Evolutionary conservation across 305 asterid genomes (phyloP).

Genomic region (Fraxinus dipetala): DNA sequence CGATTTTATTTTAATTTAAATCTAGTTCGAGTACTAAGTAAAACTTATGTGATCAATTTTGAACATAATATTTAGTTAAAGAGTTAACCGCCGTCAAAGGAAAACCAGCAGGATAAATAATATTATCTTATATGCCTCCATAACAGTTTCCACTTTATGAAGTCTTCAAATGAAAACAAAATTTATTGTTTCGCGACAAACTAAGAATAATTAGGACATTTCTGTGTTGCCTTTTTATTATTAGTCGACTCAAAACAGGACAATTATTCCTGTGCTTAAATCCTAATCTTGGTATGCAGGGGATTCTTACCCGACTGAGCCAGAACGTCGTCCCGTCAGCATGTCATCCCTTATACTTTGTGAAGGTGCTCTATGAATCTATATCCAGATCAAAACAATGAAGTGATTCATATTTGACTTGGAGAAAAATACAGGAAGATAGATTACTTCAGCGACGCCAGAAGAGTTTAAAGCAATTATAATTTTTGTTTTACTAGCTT

Average conservation of each 20-base stretch:
- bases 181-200: not conserved
- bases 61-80: not conserved
- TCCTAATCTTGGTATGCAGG: not conserved
- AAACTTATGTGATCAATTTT: not conserved
- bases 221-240: not conserved
- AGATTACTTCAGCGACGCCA: not conserved
- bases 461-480: not conserved
- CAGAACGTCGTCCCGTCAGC: conserved; percentile 21
- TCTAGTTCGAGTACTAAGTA: not conserved
- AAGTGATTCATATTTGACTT: not conserved
- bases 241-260: not conserved
- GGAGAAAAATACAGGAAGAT: not conserved
- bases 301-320: conserved; percentile 36
- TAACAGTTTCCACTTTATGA: not conserved
- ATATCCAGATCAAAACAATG: conserved; percentile 12
- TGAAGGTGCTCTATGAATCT: conserved; percentile 41
- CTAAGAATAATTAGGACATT: not conserved
- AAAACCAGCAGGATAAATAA: not conserved
- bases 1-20: not conserved
- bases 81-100: not conserved
- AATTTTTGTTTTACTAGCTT: not conserved
- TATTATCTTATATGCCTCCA: not conserved
- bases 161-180: not conserved
- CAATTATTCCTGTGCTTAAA: not conserved
- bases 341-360: not conserved